Evolutionary conservation across 208 protist genomes (phyloP).

Genomic region (Balamuthia mandrillaris): DNA sequence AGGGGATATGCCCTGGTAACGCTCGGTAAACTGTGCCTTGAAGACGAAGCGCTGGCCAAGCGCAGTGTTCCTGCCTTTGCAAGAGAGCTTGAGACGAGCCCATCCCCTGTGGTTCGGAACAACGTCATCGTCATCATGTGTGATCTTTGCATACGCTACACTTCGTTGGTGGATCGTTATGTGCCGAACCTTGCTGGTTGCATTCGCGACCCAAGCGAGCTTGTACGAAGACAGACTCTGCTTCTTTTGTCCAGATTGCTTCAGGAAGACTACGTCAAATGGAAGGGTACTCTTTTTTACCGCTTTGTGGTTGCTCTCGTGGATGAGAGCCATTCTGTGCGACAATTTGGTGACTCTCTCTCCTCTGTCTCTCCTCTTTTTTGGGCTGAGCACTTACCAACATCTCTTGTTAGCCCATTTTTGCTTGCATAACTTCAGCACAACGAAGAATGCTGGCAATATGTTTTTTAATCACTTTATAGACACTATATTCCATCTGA

Average conservation of each 20-base stretch:
- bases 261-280: constrained; percentile 68
- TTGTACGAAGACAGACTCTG: constrained; percentile 64
- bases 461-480: constrained; percentile 54
- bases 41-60: constrained; percentile 60
- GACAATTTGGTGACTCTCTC: constrained; percentile 6
- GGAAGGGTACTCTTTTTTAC: constrained; percentile 65
- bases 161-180: constrained; percentile 54
- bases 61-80: constrained; percentile 61
- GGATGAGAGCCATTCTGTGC: constrained; percentile 30
- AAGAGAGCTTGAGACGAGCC: constrained; percentile 54
- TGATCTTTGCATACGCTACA: constrained; percentile 67
- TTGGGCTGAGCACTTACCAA: constrained; percentile 1
- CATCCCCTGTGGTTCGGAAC: constrained; percentile 53
- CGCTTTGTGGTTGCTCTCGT: constrained; percentile 55
- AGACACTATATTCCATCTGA: constrained; percentile 59
- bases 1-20: constrained; percentile 61
- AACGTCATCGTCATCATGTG: constrained; percentile 66
- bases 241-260: constrained; percentile 55
- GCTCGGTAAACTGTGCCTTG: constrained; percentile 66
- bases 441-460: background rate
- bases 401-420: constrained; percentile 38
- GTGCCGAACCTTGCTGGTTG: constrained; percentile 56
- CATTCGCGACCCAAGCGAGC: constrained; percentile 53
- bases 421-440: constrained; percentile 41
- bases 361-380: background rate